These are phyloP conservation scores for Trichophyton verrucosum DNA, from an alignment of 2,329 filamentous ascomycete species.

Conservation along the genomic window DNA sequence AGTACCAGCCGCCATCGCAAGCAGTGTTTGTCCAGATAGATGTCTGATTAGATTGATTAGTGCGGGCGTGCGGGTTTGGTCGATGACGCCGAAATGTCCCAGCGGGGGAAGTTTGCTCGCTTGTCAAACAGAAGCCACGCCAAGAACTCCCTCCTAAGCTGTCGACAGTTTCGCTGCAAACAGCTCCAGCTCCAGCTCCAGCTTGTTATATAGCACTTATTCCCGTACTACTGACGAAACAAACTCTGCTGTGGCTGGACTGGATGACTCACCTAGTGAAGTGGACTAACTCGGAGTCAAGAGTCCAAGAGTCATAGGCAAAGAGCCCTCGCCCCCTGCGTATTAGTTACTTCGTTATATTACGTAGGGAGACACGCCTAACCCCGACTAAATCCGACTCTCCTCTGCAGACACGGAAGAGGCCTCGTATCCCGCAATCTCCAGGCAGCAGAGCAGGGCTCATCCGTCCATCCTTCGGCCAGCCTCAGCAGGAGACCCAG, in stretches of 20 bases:
- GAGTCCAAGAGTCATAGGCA: no score
- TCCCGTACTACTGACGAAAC: no score
- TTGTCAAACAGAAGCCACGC: no score
- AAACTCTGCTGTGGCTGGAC: no score
- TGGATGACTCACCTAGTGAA: no score
- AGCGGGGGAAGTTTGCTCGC: no score
- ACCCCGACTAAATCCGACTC: not conserved
- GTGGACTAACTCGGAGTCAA: no score
- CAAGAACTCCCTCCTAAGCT: no score
- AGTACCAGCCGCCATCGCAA: slow-evolving; percentile 14
- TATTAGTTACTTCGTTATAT: not conserved
- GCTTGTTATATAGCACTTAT: no score
- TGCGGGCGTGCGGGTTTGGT: not conserved
- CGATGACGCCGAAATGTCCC: not conserved
- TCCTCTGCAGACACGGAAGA: not conserved
- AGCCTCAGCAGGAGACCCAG: not conserved
- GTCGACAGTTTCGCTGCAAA: no score
- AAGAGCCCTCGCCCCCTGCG: no score
- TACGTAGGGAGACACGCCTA: not conserved
- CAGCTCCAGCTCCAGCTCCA: no score
- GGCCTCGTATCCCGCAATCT: not conserved
- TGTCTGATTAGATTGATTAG: not conserved
- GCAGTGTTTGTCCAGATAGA: not conserved
- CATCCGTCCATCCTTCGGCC: not conserved
- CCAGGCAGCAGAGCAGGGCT: not conserved